Evolutionary conservation across 2,329 filamentous ascomycete species (phyloP).

Genomic region (Penicillium psychrosexuale): DNA sequence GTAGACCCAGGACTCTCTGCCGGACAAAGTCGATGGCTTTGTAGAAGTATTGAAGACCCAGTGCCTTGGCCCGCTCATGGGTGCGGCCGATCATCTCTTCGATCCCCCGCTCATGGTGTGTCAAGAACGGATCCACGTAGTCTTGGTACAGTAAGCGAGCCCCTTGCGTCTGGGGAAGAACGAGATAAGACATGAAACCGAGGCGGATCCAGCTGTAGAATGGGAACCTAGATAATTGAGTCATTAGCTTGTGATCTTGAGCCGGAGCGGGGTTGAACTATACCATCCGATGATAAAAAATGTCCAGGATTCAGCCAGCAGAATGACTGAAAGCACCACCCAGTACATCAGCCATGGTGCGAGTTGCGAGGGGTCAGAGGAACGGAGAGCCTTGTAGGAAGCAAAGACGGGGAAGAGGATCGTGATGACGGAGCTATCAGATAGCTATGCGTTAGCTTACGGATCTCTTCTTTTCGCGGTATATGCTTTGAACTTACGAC

Average conservation of each 20-base stretch:
- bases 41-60: constrained; percentile 73
- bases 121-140: constrained; percentile 82
- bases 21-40: constrained; percentile 68
- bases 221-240: constrained; percentile 62
- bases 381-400: constrained; percentile 96
- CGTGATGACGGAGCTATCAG: constrained; percentile 71
- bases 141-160: constrained; percentile 80
- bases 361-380: constrained; percentile 80
- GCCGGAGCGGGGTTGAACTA: constrained; percentile 13
- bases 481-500: constrained; percentile 58
- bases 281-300: constrained; percentile 82
- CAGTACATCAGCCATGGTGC: constrained; percentile 99
- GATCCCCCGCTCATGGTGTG: constrained; percentile 81
- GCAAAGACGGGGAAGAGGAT: constrained; percentile 95
- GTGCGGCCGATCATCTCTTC: constrained; percentile 81
- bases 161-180: constrained; percentile 96
- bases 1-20: constrained; percentile 74
- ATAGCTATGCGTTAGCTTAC: constrained; percentile 13
- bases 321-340: constrained; percentile 80
- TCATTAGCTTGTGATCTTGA: constrained; percentile 3
- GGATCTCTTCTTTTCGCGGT: background rate
- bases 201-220: constrained; percentile 93
- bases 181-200: constrained; percentile 84
- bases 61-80: constrained; percentile 73
- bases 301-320: constrained; percentile 82